These are phyloP conservation scores for Lentinula lateritia DNA, from an alignment of 768 basidiomycete species.

Conservation along the genomic window DNA sequence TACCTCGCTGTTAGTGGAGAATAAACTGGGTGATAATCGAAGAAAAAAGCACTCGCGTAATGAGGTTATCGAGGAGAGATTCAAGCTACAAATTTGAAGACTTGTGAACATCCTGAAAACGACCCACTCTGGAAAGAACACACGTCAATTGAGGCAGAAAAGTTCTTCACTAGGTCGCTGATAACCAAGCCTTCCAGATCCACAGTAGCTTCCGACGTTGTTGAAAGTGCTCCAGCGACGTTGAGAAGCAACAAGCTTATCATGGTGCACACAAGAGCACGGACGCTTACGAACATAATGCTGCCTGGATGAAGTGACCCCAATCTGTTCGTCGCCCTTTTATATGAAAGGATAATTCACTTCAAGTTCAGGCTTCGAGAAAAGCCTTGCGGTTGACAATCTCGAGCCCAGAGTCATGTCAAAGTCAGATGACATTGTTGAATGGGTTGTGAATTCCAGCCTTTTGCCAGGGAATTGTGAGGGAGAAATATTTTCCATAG, in stretches of 20 bases:
- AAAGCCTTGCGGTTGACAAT: not conserved
- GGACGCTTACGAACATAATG: not conserved
- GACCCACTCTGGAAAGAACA: not conserved
- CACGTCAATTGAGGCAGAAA: slow-evolving; percentile 35
- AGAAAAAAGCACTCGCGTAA: slow-evolving; percentile 22
- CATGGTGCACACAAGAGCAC: not conserved
- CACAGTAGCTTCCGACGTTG: not conserved
- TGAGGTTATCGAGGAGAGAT: slow-evolving; percentile 26
- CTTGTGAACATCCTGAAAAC: not conserved
- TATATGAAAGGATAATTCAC: not conserved
- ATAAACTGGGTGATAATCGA: not conserved
- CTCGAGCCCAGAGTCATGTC: not conserved
- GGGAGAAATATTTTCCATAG: not conserved
- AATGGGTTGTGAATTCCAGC: not conserved
- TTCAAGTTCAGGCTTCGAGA: not conserved
- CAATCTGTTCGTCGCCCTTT: not conserved
- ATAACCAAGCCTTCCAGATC: slow-evolving; percentile 19
- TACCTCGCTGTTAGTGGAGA: not conserved
- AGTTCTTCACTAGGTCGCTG: slow-evolving; percentile 34
- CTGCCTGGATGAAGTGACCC: not conserved
- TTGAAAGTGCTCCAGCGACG: slow-evolving; percentile 15
- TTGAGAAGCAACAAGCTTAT: slow-evolving; percentile 17
- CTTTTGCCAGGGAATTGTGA: not conserved
- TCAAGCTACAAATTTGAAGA: slow-evolving; percentile 23
- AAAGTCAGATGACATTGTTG: not conserved